Evolutionary conservation across 1,284 basidiomycete species (phyloP).

Genomic region (Singerocomus rubriflavus): DNA sequence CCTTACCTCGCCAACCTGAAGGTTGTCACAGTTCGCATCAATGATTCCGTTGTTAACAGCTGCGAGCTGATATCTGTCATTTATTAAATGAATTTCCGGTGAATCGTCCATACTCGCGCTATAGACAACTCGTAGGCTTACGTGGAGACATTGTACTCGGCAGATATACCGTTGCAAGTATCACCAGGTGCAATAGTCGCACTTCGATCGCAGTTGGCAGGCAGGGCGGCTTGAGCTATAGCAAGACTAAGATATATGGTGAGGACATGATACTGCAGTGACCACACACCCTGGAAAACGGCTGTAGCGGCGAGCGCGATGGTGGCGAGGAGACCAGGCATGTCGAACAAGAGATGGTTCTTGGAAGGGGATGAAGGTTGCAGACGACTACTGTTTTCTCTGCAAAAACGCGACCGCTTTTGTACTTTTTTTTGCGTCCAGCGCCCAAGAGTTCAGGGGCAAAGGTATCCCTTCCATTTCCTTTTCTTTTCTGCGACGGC

Average conservation of each 20-base stretch:
- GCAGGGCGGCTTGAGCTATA: conserved; percentile 19
- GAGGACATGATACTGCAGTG: neutral
- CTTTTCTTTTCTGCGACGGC: neutral
- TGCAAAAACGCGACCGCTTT: conserved; percentile 6
- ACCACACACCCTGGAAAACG: conserved; percentile 15
- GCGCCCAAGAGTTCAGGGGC: neutral
- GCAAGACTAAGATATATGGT: neutral
- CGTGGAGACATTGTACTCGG: conserved; percentile 43
- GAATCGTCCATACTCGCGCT: neutral
- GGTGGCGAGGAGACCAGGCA: conserved; percentile 21
- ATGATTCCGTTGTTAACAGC: conserved; percentile 36
- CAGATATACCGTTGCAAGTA: conserved; percentile 40
- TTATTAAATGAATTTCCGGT: neutral
- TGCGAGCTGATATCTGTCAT: conserved; percentile 40
- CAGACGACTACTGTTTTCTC: neutral
- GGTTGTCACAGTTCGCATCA: conserved; percentile 36
- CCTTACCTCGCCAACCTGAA: conserved; percentile 32
- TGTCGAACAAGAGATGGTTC: neutral
- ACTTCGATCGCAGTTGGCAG: conserved; percentile 37
- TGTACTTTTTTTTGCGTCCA: conserved; percentile 16
- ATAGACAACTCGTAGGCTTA: conserved; percentile 19
- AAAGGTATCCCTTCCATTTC: neutral
- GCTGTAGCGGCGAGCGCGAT: conserved; percentile 13
- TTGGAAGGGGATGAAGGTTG: neutral
- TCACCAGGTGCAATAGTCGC: conserved; percentile 36